Conservation (phyloP, 208 protist species). For the Acanthamoeba royreba region DNA sequence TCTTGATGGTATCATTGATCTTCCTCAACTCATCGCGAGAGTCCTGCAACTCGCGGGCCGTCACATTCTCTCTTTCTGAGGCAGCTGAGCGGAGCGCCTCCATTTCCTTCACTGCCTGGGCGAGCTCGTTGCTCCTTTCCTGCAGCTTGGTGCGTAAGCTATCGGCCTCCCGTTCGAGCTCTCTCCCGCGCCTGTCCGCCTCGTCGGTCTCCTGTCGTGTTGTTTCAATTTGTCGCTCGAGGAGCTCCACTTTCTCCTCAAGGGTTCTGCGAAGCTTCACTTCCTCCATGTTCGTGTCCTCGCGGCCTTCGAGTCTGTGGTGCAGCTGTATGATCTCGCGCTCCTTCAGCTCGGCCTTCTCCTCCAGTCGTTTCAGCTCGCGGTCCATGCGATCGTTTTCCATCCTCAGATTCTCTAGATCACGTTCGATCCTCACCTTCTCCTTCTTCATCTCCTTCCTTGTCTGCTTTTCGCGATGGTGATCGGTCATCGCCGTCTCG, state of each 20-base stretch:
- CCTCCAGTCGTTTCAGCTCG: neutral
- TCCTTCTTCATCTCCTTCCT: neutral
- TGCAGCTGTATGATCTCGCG: conserved; percentile 19
- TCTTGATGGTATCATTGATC: too few relatives aligned
- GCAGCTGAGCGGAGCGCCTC: neutral
- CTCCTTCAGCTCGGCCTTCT: neutral
- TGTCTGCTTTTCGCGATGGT: neutral
- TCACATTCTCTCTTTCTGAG: neutral
- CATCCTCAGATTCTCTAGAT: neutral
- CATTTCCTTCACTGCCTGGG: neutral
- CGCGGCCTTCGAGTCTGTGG: neutral
- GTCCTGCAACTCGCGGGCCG: neutral
- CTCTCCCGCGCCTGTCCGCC: neutral
- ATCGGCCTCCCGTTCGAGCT: neutral
- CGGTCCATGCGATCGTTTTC: neutral
- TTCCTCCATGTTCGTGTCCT: neutral
- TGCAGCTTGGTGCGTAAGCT: neutral
- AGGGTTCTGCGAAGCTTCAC: neutral
- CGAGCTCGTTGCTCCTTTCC: neutral
- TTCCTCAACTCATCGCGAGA: neutral
- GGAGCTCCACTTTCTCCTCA: neutral
- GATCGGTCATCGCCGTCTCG: neutral
- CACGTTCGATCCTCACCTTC: neutral
- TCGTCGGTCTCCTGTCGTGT: neutral
- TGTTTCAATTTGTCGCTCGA: neutral